Conservation (phyloP, 2,329 filamentous ascomycete genomes). For the Orbilia blumenaviensis region DNA sequence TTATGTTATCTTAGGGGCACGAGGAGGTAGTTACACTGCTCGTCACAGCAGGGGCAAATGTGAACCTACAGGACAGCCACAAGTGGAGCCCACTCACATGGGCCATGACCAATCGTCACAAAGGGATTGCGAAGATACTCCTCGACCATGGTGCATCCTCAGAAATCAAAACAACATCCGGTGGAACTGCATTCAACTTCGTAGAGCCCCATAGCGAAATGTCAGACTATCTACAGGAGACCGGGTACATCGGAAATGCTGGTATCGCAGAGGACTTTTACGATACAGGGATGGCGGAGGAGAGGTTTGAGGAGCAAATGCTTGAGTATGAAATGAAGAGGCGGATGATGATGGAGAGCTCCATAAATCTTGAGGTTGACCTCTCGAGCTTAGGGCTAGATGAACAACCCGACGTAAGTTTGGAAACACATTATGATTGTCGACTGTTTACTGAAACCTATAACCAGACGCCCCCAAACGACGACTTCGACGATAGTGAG, state of each 20-base stretch:
- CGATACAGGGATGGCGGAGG: constrained; percentile 87
- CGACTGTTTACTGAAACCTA: constrained; percentile 12
- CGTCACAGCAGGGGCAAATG: constrained; percentile 83
- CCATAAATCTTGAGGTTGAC: constrained; percentile 94
- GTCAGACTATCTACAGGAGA: constrained; percentile 92
- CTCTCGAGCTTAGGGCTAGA: constrained; percentile 94
- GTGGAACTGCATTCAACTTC: constrained; percentile 94
- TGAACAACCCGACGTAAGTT: constrained; percentile 84
- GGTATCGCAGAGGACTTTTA: constrained; percentile 92
- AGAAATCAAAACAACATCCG: constrained; percentile 92
- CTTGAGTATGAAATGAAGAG: constrained; percentile 94
- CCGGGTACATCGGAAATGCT: constrained; percentile 87
- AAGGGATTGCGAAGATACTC: constrained; percentile 89
- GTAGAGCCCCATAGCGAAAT: constrained; percentile 95
- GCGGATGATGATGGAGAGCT: constrained; percentile 99
- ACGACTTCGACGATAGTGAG: constrained; percentile 85
- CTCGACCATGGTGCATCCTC: constrained; percentile 94
- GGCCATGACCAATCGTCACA: constrained; percentile 99
- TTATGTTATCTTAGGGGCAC: constrained; percentile 71
- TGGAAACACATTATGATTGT: neutral
- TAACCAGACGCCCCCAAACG: constrained; percentile 68
- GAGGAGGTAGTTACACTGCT: constrained; percentile 85
- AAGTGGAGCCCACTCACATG: constrained; percentile 99
- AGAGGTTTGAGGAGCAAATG: constrained; percentile 95
- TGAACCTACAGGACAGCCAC: constrained; percentile 93